Conservation (phyloP, 148 eudicot species). For the Dianthus caryophyllus region DNA sequence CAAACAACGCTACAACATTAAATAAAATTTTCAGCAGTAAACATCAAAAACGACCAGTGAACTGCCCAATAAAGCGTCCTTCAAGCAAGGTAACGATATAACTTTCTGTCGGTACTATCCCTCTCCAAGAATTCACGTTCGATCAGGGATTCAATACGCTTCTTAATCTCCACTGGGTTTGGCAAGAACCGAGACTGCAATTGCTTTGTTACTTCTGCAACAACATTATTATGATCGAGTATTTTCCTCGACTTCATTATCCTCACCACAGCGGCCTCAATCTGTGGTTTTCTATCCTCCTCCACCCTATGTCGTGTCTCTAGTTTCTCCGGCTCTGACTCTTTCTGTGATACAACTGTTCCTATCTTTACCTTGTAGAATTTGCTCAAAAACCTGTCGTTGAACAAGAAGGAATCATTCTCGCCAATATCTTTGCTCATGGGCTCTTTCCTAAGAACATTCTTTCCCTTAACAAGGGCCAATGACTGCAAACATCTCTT, state of each 20-base stretch:
- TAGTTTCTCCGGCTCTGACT: constrained; percentile 81
- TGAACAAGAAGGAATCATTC: constrained; percentile 49
- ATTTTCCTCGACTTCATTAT: constrained; percentile 74
- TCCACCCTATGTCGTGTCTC: constrained; percentile 77
- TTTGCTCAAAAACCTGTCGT: constrained; percentile 73
- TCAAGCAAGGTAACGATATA: constrained; percentile 75
- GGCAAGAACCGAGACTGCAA: constrained; percentile 66
- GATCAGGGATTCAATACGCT: constrained; percentile 69
- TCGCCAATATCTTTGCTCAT: constrained; percentile 73
- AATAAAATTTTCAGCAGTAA: constrained; percentile 24
- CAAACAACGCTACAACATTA: constrained; percentile 25
- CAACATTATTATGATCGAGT: constrained; percentile 63
- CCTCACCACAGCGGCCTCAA: constrained; percentile 77
- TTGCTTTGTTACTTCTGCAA: constrained; percentile 78
- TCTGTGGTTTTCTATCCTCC: constrained; percentile 81
- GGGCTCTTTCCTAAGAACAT: constrained; percentile 74
- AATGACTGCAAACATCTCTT: constrained; percentile 72
- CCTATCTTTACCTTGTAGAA: constrained; percentile 76
- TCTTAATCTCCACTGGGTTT: constrained; percentile 73
- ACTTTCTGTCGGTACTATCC: constrained; percentile 51
- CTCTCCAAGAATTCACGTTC: constrained; percentile 88
- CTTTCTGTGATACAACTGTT: constrained; percentile 75
- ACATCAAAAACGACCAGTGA: constrained; percentile 25
- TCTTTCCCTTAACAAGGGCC: constrained; percentile 79
- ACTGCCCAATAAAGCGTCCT: constrained; percentile 19